Base-by-base conservation (phyloP, 192 early-diverging fungal genomes). In the Rhizoclosmatium sp. region DNA sequence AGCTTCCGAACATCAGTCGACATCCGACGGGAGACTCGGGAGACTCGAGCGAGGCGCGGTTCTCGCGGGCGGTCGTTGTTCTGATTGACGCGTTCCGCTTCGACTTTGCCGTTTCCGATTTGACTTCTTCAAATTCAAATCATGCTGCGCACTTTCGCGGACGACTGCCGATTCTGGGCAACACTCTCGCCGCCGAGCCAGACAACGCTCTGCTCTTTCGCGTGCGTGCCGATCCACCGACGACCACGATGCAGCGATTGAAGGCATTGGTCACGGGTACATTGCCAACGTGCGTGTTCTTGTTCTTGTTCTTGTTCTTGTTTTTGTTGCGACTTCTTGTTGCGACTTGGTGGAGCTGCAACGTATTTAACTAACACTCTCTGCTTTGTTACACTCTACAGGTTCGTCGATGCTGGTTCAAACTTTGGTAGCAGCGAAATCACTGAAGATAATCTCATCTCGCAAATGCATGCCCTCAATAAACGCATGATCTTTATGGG, bases 401-500 rank as follows among this genome's bases (percentile, higher is more conserved):
- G 59, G 0, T 87, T 91, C 71, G 86, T 91, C 7, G 90, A 91
- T 58, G 84, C 85, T 12, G 88, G 90, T 31, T 80, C 78, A 66
- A 91, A 91, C 71, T 91, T 91, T 78, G 89, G 82, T 19, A 82
- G 82, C n/a, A 69, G 81, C 48, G 78, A 75, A 3, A 80, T 91
- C 48, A 65, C 74, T 31, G 89, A 91, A 67, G 90, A 91, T 69
- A 91, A 89, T 80, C 19, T 91, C 9, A 51, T 91, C 5, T 72
- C 80, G 31, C 87, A 91, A 56, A 65, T 90, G 42, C 51, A 69
- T 5, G 3, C 47, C 12, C 21, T 44, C 9, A 56, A 59, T 7
- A 60, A 73, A 7, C 62, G 81, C 40, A 59, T 90, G 21, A 41
- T 90, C 31, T 95, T 96, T 68, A 92, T 95, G 85, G 97, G 97